Percentiles rank a stretch among this genome's conserved stretches.
Conservation (phyloP, 306 rosid species). For the Rosa chinensis region DNA sequence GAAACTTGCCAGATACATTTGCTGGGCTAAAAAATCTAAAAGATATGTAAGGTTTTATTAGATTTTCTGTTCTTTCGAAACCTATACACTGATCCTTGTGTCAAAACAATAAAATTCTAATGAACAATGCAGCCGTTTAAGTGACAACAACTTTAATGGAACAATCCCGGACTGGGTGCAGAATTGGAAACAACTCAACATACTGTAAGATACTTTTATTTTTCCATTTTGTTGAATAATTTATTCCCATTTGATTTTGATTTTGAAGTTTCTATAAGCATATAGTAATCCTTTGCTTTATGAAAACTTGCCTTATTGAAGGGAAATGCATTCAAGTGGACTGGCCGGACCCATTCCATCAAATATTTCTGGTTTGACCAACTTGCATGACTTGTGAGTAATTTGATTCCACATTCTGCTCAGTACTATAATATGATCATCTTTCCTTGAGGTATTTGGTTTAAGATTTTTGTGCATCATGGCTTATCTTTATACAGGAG, state of each 20-base stretch:
- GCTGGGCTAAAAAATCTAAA: slow-evolving; percentile 8
- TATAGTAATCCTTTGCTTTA: background rate
- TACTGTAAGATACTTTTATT: slow-evolving; percentile 11
- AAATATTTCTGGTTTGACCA: slow-evolving; percentile 3
- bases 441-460: background rate
- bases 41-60: slow-evolving; percentile 22
- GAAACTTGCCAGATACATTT: slow-evolving; percentile 24
- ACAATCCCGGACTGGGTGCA: slow-evolving; percentile 18
- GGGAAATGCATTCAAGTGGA: slow-evolving; percentile 30
- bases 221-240: background rate
- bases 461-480: background rate
- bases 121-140: slow-evolving; percentile 19
- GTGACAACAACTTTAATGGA: slow-evolving; percentile 24
- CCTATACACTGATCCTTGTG: background rate
- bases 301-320: background rate
- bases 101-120: background rate
- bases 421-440: background rate
- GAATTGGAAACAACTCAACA: slow-evolving; percentile 15
- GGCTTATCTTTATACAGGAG: slow-evolving; percentile 4
- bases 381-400: slow-evolving; percentile 24
- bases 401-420: background rate
- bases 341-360: slow-evolving; percentile 24
- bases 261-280: background rate
- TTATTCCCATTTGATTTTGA: background rate
- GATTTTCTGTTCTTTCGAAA: background rate